Conservation (phyloP, 208 protist genomes). For the Crithidia fasciculata region DNA sequence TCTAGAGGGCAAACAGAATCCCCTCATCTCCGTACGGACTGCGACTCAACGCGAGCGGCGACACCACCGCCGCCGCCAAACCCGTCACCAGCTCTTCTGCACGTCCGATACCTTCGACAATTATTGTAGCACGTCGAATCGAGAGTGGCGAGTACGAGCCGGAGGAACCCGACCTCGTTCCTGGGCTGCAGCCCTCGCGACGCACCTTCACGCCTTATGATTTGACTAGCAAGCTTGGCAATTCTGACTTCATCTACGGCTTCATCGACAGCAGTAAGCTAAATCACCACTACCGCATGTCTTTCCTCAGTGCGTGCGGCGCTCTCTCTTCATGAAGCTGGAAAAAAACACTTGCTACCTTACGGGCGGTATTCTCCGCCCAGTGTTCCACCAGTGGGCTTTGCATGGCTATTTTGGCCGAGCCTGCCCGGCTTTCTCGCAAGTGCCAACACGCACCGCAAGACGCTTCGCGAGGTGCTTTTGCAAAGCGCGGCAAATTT, state of each 20-base stretch:
- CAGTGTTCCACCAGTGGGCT: too few species aligned
- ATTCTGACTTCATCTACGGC: conserved; percentile 95
- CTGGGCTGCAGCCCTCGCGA: conserved; percentile 27
- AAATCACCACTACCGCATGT: conserved; percentile 51
- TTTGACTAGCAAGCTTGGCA: conserved; percentile 27
- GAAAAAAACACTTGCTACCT: not conserved
- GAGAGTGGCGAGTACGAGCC: conserved; percentile 28
- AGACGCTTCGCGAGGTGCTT: not conserved
- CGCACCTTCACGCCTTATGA: conserved; percentile 44
- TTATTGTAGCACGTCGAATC: too few species aligned
- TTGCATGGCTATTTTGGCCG: too few species aligned
- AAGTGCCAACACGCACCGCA: not conserved
- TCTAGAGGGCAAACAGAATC: too few species aligned
- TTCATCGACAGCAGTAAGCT: conserved; percentile 96
- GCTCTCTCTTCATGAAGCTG: not conserved
- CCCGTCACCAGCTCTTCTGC: too few species aligned
- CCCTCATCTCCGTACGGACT: too few species aligned
- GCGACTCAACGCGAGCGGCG: too few species aligned
- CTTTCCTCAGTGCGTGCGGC: not conserved
- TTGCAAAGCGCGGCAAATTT: too few species aligned
- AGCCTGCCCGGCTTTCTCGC: not conserved
- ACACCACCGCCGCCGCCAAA: too few species aligned
- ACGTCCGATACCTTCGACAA: too few species aligned
- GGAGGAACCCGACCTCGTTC: conserved; percentile 37
- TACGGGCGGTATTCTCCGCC: not conserved